A percentile compares a stretch with the other conserved stretches of the same genome.
phyloP scores from a whole-genome alignment of 139 green algal genomes.

The Haematococcus sp. region DNA sequence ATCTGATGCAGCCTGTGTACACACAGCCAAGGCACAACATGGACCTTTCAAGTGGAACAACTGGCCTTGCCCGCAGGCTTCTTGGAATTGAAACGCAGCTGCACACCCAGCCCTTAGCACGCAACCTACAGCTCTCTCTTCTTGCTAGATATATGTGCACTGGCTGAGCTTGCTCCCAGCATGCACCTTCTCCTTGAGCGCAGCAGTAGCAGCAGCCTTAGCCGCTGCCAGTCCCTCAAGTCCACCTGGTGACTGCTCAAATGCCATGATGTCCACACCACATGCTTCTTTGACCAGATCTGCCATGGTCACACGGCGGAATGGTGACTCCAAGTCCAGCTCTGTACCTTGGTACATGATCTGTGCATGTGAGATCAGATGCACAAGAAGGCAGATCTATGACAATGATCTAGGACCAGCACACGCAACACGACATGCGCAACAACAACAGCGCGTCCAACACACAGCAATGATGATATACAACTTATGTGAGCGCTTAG shows the following conservation, averaged over 20 bases:
- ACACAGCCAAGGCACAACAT: too few relatives aligned
- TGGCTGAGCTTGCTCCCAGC: too few relatives aligned
- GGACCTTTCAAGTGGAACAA: too few relatives aligned
- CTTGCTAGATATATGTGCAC: too few relatives aligned
- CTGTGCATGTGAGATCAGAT: slow-evolving; percentile 12
- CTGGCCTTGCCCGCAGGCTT: too few relatives aligned
- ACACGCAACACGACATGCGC: not conserved
- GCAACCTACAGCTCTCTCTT: too few relatives aligned
- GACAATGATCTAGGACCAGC: not conserved
- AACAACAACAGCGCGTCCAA: not conserved
- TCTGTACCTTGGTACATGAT: slow-evolving; percentile 77
- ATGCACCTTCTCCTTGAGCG: slow-evolving; percentile 33
- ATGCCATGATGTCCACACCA: slow-evolving; percentile 1
- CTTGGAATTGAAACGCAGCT: too few relatives aligned
- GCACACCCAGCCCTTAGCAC: too few relatives aligned
- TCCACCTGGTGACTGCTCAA: slow-evolving; percentile 1
- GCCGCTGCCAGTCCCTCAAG: slow-evolving; percentile 38
- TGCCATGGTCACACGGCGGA: slow-evolving; percentile 87
- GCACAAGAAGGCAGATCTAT: too few relatives aligned
- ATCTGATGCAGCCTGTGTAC: slow-evolving; percentile 15
- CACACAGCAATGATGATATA: not conserved
- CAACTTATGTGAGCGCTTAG: too few relatives aligned
- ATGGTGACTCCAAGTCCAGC: slow-evolving; percentile 84
- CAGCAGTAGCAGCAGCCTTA: slow-evolving; percentile 34
- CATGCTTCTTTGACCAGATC: slow-evolving; percentile 66